Evolutionary conservation across 2,329 filamentous ascomycete species (phyloP).

Genomic region (Alternaria metachromatica): DNA sequence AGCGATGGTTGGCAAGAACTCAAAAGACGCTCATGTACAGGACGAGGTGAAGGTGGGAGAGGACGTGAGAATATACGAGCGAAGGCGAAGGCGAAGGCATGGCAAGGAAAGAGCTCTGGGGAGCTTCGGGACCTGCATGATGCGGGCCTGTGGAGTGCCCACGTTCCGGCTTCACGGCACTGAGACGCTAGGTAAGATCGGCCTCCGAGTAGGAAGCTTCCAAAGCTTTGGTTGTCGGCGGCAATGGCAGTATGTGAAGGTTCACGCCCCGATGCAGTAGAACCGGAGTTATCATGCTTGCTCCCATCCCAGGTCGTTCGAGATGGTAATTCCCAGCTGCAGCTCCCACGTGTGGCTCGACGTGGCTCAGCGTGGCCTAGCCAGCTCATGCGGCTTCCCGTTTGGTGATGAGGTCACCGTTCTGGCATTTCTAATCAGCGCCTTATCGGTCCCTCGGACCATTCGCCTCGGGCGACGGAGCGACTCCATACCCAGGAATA

Average conservation of each 20-base stretch:
- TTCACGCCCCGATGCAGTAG: not conserved
- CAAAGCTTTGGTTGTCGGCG: not conserved
- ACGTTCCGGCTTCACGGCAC: slow-evolving; percentile 9
- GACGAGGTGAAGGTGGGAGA: not conserved
- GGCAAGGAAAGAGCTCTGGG: slow-evolving; percentile 8
- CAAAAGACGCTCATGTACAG: not conserved
- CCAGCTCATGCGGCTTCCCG: slow-evolving; percentile 8
- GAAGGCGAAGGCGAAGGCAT: not conserved
- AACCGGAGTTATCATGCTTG: not conserved
- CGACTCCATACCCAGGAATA: slow-evolving; percentile 8
- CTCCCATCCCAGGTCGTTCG: not conserved
- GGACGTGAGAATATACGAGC: not conserved
- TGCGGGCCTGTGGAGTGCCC: slow-evolving; percentile 11
- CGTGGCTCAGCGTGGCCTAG: slow-evolving; percentile 13
- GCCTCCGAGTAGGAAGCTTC: not conserved
- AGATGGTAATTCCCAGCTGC: not conserved
- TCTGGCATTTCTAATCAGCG: slow-evolving; percentile 35
- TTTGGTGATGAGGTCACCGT: slow-evolving; percentile 27
- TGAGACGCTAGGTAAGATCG: not conserved
- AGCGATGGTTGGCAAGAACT: not conserved
- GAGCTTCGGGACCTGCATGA: slow-evolving; percentile 26
- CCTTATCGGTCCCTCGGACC: slow-evolving; percentile 27
- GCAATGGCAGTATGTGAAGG: not conserved
- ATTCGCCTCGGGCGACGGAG: slow-evolving; percentile 12
- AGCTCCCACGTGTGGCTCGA: slow-evolving; percentile 7